Percentiles rank a stretch among this genome's conserved stretches.
Evolutionary conservation across 805 yeast species (phyloP).

Genomic region (Wickerhamiella cacticola): DNA sequence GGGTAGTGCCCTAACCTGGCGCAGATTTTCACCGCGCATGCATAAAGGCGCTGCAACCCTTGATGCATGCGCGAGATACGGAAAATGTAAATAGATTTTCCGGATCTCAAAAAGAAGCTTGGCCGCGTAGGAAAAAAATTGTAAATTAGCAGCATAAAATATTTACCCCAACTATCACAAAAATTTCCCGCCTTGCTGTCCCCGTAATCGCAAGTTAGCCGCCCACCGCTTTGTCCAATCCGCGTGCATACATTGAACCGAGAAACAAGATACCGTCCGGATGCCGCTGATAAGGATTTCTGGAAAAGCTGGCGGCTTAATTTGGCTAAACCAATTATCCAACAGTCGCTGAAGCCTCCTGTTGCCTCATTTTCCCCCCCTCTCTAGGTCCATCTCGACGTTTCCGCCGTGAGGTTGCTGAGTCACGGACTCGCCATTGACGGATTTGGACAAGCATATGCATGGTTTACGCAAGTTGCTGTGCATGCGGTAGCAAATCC

Average conservation of each 20-base stretch:
- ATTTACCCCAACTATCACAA: too few species aligned
- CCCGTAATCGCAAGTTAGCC: too few species aligned
- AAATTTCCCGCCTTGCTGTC: too few species aligned
- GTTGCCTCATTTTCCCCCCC: not conserved
- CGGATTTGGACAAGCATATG: conserved; percentile 1
- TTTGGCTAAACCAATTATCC: too few species aligned
- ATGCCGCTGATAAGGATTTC: too few species aligned
- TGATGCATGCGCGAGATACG: not conserved
- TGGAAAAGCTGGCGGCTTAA: too few species aligned
- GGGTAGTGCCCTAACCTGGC: not conserved
- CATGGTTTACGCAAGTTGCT: not conserved
- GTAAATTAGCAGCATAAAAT: too few species aligned
- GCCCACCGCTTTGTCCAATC: not conserved
- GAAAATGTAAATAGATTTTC: not conserved
- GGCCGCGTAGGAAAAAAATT: too few species aligned
- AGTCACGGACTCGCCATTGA: not conserved
- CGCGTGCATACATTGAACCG: not conserved
- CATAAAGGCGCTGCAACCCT: not conserved
- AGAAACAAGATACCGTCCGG: too few species aligned
- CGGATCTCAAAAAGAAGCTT: too few species aligned
- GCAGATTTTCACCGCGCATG: conserved; percentile 2
- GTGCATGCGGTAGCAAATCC: not conserved
- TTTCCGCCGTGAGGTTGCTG: not conserved
- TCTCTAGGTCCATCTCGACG: not conserved
- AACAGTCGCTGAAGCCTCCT: too few species aligned